Conservation (phyloP, 208 protist species). For the Wallacemonas sp. region DNA sequence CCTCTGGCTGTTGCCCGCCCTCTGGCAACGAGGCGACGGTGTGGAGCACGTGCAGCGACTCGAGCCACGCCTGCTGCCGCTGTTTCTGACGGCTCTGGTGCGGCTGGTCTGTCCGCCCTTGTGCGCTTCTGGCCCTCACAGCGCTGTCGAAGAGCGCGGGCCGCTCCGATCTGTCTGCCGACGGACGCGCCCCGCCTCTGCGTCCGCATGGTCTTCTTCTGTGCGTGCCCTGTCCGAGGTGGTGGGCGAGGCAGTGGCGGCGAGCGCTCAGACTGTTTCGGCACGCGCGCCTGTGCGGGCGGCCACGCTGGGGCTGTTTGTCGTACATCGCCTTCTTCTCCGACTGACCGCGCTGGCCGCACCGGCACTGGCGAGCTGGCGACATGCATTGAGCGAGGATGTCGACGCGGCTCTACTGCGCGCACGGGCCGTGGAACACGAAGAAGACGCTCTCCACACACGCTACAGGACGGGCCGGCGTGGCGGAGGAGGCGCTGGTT, state of each 20-base stretch:
- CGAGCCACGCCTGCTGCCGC: conserved; percentile 29
- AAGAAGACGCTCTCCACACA: neutral
- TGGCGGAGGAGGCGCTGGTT: too few relatives aligned
- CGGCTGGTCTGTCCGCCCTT: neutral
- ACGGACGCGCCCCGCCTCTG: neutral
- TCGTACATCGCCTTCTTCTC: conserved; percentile 9
- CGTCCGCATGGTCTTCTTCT: too few relatives aligned
- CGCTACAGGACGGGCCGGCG: neutral
- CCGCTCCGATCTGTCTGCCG: neutral
- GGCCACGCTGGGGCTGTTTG: conserved; percentile 18
- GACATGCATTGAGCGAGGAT: conserved; percentile 6
- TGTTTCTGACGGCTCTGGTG: conserved; percentile 16
- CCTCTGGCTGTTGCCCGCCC: conserved; percentile 19
- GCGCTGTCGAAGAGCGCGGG: too few relatives aligned
- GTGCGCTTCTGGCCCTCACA: neutral
- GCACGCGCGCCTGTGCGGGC: neutral
- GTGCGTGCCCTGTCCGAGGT: too few relatives aligned
- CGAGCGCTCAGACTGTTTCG: too few relatives aligned
- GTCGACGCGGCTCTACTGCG: neutral
- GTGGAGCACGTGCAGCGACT: conserved; percentile 19
- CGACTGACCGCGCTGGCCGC: conserved; percentile 1
- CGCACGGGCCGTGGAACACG: neutral
- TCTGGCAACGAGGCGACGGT: conserved; percentile 26
- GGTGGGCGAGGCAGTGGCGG: too few relatives aligned
- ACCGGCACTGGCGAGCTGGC: conserved; percentile 5